A percentile compares a stretch with the other conserved stretches of the same genome.
phyloP scores from a whole-genome alignment of 2,329 filamentous ascomycete species.

The Pestalotiopsis sp. region DNA sequence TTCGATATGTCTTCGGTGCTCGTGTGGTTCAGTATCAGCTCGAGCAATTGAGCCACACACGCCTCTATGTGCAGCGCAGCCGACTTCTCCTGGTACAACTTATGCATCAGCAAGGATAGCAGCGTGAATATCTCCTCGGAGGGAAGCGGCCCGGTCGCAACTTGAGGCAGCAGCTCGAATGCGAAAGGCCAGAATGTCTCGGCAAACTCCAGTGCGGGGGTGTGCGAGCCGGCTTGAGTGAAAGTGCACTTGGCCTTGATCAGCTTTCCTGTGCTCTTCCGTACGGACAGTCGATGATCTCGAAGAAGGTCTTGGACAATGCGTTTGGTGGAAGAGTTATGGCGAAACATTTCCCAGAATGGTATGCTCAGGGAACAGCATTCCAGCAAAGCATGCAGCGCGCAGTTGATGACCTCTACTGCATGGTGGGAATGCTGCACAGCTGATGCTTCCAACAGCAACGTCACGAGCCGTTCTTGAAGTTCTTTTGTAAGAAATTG shows the following conservation, averaged over 20 bases:
- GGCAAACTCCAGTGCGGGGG: conserved; percentile 40
- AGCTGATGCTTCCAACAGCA: conserved; percentile 23
- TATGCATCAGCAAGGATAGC: conserved; percentile 27
- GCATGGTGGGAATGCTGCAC: conserved; percentile 26
- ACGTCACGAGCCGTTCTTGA: conserved; percentile 24
- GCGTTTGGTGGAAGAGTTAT: conserved; percentile 25
- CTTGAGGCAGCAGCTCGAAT: conserved; percentile 38
- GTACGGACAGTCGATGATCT: conserved; percentile 37
- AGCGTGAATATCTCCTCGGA: conserved; percentile 45
- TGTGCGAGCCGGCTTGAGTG: conserved; percentile 25
- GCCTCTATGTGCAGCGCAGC: conserved; percentile 22
- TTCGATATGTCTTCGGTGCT: conserved; percentile 39
- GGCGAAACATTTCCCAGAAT: conserved; percentile 42
- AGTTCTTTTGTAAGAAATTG: conserved; percentile 26
- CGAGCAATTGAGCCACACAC: conserved; percentile 26
- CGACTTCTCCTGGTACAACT: conserved; percentile 28
- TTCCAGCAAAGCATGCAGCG: conserved; percentile 42
- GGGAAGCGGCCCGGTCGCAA: conserved; percentile 31
- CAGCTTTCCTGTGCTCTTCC: conserved; percentile 36
- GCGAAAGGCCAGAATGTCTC: conserved; percentile 50
- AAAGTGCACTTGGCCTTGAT: conserved; percentile 28
- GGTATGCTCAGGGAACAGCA: conserved; percentile 37
- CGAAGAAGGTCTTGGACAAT: conserved; percentile 38
- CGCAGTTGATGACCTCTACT: conserved; percentile 34
- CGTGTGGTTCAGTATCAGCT: conserved; percentile 27